Evolutionary conservation across 768 basidiomycete species (phyloP).

Genomic region (Agaricus blazei): DNA sequence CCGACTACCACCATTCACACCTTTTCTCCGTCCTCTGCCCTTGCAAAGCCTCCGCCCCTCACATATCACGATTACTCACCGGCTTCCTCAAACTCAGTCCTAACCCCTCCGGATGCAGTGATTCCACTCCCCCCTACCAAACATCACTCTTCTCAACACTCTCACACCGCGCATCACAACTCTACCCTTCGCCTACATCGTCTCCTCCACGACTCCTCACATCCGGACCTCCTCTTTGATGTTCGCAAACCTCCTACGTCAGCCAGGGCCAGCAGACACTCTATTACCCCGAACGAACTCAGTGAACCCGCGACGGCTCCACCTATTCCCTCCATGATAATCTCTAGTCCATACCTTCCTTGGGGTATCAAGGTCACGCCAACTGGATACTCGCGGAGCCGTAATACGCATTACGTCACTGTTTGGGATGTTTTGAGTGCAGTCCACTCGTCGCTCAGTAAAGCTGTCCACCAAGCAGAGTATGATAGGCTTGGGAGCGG

Average conservation of each 20-base stretch:
- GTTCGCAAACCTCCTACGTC: not conserved
- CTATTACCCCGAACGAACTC: not conserved
- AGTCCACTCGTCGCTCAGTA: not conserved
- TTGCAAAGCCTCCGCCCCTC: not conserved
- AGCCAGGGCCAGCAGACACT: not conserved
- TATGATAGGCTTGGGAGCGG: constrained; percentile 1
- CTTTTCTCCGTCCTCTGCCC: not conserved
- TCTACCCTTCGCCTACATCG: not conserved
- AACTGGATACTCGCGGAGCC: constrained; percentile 5
- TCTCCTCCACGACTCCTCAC: not conserved
- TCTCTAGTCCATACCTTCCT: constrained; percentile 2
- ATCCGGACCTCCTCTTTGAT: constrained; percentile 3
- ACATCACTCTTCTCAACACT: not conserved
- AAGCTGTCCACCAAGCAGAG: not conserved
- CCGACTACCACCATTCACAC: constrained; percentile 2
- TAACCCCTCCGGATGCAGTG: constrained; percentile 1
- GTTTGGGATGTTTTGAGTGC: constrained; percentile 8
- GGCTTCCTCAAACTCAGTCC: constrained; percentile 3
- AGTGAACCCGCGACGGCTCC: constrained; percentile 3
- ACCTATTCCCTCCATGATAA: not conserved
- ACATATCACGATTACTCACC: not conserved
- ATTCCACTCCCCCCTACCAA: not conserved
- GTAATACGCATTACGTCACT: constrained; percentile 2
- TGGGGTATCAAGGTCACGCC: constrained; percentile 3
- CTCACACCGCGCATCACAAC: not conserved